Percentiles rank a stretch among this genome's conserved stretches.
phyloP scores from a whole-genome alignment of 768 basidiomycete genomes.

The Russula virescens region DNA sequence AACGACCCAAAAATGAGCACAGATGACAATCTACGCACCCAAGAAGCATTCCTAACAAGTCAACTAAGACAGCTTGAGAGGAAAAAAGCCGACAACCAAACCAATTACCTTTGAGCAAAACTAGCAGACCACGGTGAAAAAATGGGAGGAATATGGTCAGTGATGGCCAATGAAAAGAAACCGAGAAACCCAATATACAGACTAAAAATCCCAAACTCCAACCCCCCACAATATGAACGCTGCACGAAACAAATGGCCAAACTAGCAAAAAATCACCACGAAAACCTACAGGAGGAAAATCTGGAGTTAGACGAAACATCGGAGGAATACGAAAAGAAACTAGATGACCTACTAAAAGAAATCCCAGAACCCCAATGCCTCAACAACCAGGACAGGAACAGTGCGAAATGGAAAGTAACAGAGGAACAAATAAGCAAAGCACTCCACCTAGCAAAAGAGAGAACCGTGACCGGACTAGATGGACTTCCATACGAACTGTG shows the following conservation, averaged over 20 bases:
- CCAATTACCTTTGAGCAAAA: background rate
- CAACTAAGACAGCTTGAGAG: slow-evolving; percentile 5
- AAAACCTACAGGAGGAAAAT: background rate
- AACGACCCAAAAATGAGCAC: background rate
- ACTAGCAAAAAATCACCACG: background rate
- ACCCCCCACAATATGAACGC: background rate
- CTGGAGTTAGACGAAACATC: no score
- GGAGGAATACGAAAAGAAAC: background rate
- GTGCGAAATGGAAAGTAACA: no score
- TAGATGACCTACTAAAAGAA: background rate
- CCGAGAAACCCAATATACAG: background rate
- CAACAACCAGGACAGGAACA: no score
- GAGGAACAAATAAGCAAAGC: background rate
- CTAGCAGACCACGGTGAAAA: background rate
- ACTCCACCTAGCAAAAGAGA: background rate
- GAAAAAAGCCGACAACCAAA: no score
- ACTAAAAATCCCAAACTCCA: background rate
- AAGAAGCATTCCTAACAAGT: background rate
- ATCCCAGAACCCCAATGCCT: background rate
- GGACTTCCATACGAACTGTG: background rate
- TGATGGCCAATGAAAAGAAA: background rate
- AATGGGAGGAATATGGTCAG: background rate
- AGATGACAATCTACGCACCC: rapidly evolving
- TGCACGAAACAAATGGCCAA: background rate
- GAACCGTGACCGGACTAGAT: background rate